Base-by-base conservation (phyloP, 116 monocot species). In the Cymodocea nodosa region DNA sequence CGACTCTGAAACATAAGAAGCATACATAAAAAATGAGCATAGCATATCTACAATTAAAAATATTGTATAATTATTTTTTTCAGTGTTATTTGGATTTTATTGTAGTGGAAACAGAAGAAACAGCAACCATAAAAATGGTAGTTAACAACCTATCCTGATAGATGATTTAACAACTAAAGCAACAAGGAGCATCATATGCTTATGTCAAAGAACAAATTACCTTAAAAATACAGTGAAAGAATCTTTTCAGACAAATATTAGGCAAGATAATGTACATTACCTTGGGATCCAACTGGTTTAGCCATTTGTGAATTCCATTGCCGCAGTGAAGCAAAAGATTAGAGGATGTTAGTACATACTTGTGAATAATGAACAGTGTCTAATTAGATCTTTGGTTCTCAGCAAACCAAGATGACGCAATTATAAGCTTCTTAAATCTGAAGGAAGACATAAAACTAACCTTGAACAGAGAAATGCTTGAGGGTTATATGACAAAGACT, bases 401-500 rank as follows among this genome's bases (percentile, higher is more conserved):
- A 22, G 4, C 14, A 4, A 35, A 59, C 4, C 4, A n/a, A 62
- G 62, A 11, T 40, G 11, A 62, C 37, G n/a, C 62, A 62, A 14
- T 11, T 10, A 6, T 62, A 37, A 36, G 6, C 16, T 39, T 18
- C 13, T 15, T 35, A 62, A 37, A 34, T 10, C 37, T 2, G 18
- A 12, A 3, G 30, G n/a, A 25, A 51, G 19, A 40, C 4, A 56
- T 7, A 23, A 22, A 71, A 74, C 87, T 66, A 73, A 95, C 95
- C 95, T 97, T 91, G 91, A 52, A 97, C 81, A 9, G 97, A 97
- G 78, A 97, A 97, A 66, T 97, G 91, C 66, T 97, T 97, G 5
- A 97, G 85, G 63, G 83, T 85, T 61, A 88, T 76, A 23, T 84
- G 79, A 68, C 97, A 97, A 56, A 80, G 78, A 24, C 77, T 85